Conservation (phyloP, 1,139 yeast genomes). For the Pichia sp. region DNA sequence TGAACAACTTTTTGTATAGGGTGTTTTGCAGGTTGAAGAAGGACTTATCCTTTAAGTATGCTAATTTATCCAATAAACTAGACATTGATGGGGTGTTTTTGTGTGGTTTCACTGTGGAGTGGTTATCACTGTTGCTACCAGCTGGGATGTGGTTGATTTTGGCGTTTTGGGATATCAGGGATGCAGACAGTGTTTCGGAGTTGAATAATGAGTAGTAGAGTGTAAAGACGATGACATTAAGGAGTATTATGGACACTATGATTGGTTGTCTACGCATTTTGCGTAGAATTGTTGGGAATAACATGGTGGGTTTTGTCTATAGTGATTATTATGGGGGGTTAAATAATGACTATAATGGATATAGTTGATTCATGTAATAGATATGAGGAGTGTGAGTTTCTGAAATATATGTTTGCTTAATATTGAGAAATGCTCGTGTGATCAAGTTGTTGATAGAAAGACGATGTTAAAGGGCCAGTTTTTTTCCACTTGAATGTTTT, state of each 20-base stretch:
- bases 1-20: background rate
- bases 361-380: too few species aligned
- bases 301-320: too few species aligned
- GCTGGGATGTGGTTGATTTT: background rate
- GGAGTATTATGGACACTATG: background rate
- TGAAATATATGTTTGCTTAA: too few species aligned
- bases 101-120: too few species aligned
- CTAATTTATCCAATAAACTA: slow-evolving; percentile 1
- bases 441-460: too few species aligned
- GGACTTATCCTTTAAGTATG: background rate
- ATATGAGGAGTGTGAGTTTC: too few species aligned
- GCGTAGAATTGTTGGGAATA: background rate
- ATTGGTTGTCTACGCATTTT: background rate
- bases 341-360: too few species aligned
- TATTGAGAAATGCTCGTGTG: too few species aligned
- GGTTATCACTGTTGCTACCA: too few species aligned
- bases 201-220: background rate
- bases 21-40: background rate
- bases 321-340: too few species aligned
- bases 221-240: background rate
- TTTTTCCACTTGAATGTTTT: too few species aligned
- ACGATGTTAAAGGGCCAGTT: too few species aligned
- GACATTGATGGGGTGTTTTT: slow-evolving; percentile 1
- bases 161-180: background rate
- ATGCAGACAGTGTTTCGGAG: background rate